A percentile compares a stretch with the other conserved stretches of the same genome.
Conservation (phyloP, 176 grass and related monocot species). For the Typha latifolia region DNA sequence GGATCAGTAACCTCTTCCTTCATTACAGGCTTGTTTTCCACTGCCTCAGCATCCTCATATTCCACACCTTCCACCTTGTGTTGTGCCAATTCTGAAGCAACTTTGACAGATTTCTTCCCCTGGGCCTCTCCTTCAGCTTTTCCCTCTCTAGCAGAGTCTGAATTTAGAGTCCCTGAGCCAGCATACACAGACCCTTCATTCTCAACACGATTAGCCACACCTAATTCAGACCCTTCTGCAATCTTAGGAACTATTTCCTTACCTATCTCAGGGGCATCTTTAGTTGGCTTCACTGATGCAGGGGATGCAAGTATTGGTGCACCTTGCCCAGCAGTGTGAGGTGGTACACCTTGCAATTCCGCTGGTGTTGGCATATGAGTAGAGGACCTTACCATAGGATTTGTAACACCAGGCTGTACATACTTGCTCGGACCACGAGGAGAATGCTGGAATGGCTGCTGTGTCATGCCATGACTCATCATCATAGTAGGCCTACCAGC, state of each 20-base stretch:
- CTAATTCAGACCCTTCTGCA: constrained; percentile 15
- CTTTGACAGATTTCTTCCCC: constrained; percentile 27
- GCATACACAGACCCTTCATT: constrained; percentile 20
- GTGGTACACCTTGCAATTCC: constrained; percentile 12
- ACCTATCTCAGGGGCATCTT: background rate
- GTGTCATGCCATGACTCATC: constrained; percentile 22
- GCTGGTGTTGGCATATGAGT: background rate
- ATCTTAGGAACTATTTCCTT: constrained; percentile 25
- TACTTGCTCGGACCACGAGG: constrained; percentile 17
- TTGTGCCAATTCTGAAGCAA: constrained; percentile 10
- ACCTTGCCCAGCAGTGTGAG: constrained; percentile 20
- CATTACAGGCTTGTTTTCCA: constrained; percentile 3
- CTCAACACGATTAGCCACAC: constrained; percentile 6
- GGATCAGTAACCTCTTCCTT: constrained; percentile 19
- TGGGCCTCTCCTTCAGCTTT: constrained; percentile 23
- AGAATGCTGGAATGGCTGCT: constrained; percentile 47
- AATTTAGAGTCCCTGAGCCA: constrained; percentile 9
- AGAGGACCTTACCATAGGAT: constrained; percentile 9
- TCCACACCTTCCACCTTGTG: constrained; percentile 1
- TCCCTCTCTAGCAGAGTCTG: constrained; percentile 15
- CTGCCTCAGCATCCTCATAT: constrained; percentile 20
- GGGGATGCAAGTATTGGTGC: constrained; percentile 6
- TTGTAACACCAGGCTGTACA: constrained; percentile 12
- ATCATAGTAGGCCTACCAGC: constrained; percentile 15
- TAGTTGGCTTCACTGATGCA: constrained; percentile 21